phyloP scores from a whole-genome alignment of 2,329 filamentous ascomycete genomes.

The Diplodia scrobiculata region DNA sequence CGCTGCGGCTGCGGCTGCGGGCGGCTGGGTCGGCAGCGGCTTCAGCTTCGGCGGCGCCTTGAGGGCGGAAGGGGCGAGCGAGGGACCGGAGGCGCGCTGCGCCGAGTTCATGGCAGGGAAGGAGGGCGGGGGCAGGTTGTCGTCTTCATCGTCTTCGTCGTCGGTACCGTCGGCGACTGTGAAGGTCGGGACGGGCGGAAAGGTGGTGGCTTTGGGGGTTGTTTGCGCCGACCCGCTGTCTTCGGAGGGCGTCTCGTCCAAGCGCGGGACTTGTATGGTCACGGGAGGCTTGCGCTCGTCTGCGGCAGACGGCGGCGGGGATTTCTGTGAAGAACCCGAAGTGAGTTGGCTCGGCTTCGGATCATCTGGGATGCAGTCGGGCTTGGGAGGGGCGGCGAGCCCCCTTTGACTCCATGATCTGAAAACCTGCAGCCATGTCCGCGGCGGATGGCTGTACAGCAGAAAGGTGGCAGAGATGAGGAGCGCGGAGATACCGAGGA shows the following conservation, averaged over 20 bases:
- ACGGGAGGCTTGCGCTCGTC: constrained; percentile 6
- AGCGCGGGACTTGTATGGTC: constrained; percentile 29
- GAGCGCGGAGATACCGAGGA: constrained; percentile 44
- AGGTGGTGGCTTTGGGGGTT: constrained; percentile 27
- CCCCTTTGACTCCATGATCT: constrained; percentile 1
- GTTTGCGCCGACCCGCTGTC: constrained; percentile 24
- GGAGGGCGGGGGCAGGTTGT: constrained; percentile 45
- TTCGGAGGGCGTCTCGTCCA: constrained; percentile 27
- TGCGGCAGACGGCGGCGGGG: constrained; percentile 21
- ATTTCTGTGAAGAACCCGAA: neutral
- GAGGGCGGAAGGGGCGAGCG: constrained; percentile 31
- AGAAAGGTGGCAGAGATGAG: constrained; percentile 44
- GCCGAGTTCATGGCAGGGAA: constrained; percentile 53
- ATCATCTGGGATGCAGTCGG: neutral
- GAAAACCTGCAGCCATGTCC: constrained; percentile 38
- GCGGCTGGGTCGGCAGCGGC: constrained; percentile 8
- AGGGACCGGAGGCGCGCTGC: constrained; percentile 45
- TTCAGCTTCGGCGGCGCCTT: constrained; percentile 21
- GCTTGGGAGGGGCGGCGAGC: constrained; percentile 11
- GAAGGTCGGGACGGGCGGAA: constrained; percentile 37
- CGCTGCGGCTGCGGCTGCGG: constrained; percentile 21
- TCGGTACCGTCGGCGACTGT: constrained; percentile 39
- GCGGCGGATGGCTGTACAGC: constrained; percentile 42
- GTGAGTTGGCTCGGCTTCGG: neutral
- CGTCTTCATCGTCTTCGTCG: constrained; percentile 39